Percentiles rank a stretch among this genome's conserved stretches.
These are phyloP conservation scores for Aureobasidium sp. DNA, from an alignment of 2,329 filamentous ascomycete genomes.

Conservation along the genomic window DNA sequence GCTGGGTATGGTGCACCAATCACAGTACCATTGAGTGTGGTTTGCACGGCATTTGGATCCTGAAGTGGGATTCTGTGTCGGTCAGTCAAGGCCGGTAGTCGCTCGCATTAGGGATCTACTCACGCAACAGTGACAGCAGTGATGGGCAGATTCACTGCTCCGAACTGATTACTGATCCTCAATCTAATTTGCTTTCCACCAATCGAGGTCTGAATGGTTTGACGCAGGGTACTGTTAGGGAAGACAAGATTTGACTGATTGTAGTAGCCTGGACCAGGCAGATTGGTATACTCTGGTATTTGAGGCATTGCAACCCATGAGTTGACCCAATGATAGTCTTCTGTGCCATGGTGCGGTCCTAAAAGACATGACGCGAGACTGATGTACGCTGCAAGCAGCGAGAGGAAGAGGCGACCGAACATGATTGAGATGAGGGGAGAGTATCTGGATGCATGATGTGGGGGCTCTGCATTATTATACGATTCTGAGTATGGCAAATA, in stretches of 20 bases:
- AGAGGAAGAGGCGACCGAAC: not conserved
- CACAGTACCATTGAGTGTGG: not conserved
- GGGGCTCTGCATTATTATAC: not conserved
- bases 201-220: not conserved
- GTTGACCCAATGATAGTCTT: constrained; percentile 3
- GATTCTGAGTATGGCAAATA: not conserved
- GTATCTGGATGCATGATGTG: not conserved
- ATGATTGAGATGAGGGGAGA: not conserved
- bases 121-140: constrained; percentile 1
- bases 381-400: not conserved
- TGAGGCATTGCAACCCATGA: not conserved
- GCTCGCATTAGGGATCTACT: not conserved
- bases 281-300: not conserved
- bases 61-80: not conserved
- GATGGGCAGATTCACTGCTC: not conserved
- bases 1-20: not conserved
- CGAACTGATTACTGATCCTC: not conserved
- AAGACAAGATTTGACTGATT: constrained; percentile 1
- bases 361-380: not conserved
- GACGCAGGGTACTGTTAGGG: not conserved
- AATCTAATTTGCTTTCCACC: not conserved
- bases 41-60: not conserved
- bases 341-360: not conserved
- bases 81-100: not conserved
- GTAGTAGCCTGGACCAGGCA: not conserved